A percentile compares a stretch with the other conserved stretches of the same genome.
Evolutionary conservation across 2,329 filamentous ascomycete species (phyloP).

Genomic region (Chaetomium sp.): DNA sequence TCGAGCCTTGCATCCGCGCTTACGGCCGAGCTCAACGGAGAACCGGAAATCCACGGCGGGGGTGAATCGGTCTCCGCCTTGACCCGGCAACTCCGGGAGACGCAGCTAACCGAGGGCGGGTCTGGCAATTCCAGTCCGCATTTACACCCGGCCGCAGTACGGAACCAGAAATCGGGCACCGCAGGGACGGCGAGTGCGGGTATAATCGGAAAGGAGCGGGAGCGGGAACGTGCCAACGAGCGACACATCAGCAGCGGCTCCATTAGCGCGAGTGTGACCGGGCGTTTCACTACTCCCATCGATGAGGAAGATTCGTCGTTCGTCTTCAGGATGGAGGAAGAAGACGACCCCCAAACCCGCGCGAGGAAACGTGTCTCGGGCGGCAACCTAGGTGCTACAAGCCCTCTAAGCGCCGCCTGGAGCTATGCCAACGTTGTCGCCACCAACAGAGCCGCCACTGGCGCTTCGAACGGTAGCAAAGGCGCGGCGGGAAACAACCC

Average conservation of each 20-base stretch:
- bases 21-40: constrained; percentile 41
- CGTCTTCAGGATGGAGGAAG: constrained; percentile 67
- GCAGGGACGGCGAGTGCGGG: constrained; percentile 39
- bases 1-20: constrained; percentile 61
- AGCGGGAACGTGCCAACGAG: constrained; percentile 50
- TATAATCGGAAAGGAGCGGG: constrained; percentile 44
- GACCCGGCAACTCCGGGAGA: constrained; percentile 64
- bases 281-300: constrained; percentile 65
- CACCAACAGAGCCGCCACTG: constrained; percentile 22
- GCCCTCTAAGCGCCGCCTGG: constrained; percentile 39
- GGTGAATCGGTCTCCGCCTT: constrained; percentile 59
- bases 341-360: constrained; percentile 54
- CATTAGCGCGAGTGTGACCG: constrained; percentile 56
- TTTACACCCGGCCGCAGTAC: constrained; percentile 53
- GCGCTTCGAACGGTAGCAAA: constrained; percentile 23
- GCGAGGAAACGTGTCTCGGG: constrained; percentile 54
- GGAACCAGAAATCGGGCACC: constrained; percentile 45
- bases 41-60: constrained; percentile 47
- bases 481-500: constrained; percentile 19
- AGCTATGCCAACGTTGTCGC: constrained; percentile 46
- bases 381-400: constrained; percentile 43
- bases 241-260: constrained; percentile 63
- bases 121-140: constrained; percentile 49
- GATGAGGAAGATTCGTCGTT: constrained; percentile 66
- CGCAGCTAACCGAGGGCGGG: constrained; percentile 53